Conservation (phyloP, 2,329 filamentous ascomycete genomes). For the Dissoconium aciculare region DNA sequence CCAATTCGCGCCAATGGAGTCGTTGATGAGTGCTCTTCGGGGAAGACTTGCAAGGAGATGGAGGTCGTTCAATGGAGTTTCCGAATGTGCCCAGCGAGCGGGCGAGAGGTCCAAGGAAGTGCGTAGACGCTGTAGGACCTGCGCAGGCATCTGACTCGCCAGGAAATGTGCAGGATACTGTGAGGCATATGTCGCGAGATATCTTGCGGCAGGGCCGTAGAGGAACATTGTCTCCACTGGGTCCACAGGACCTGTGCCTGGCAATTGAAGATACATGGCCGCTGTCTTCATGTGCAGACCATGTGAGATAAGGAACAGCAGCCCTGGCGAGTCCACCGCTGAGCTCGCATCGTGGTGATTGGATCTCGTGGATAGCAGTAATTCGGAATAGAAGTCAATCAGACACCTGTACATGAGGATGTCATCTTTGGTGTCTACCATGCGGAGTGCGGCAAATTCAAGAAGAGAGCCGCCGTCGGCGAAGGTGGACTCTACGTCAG, state of each 20-base stretch:
- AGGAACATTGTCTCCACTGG: conserved; percentile 40
- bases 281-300: conserved; percentile 37
- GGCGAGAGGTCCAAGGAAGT: conserved; percentile 32
- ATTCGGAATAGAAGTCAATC: conserved; percentile 42
- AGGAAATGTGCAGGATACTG: conserved; percentile 42
- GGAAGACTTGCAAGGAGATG: conserved; percentile 44
- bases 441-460: conserved; percentile 39
- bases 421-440: conserved; percentile 42
- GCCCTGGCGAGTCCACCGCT: conserved; percentile 10
- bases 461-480: conserved; percentile 31
- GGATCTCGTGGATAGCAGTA: conserved; percentile 33
- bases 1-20: conserved; percentile 15
- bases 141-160: conserved; percentile 29
- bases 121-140: conserved; percentile 34
- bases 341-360: not conserved
- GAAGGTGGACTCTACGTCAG: conserved; percentile 35
- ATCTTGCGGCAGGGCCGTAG: conserved; percentile 40
- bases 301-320: conserved; percentile 39
- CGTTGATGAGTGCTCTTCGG: conserved; percentile 37
- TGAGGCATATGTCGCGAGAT: conserved; percentile 42
- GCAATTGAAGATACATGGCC: conserved; percentile 38
- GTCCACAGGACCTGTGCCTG: conserved; percentile 28
- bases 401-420: conserved; percentile 46
- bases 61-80: conserved; percentile 41
- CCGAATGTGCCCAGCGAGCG: conserved; percentile 37